Conservation (phyloP, 2,329 filamentous ascomycete species). For the Aspergillus sp. region DNA sequence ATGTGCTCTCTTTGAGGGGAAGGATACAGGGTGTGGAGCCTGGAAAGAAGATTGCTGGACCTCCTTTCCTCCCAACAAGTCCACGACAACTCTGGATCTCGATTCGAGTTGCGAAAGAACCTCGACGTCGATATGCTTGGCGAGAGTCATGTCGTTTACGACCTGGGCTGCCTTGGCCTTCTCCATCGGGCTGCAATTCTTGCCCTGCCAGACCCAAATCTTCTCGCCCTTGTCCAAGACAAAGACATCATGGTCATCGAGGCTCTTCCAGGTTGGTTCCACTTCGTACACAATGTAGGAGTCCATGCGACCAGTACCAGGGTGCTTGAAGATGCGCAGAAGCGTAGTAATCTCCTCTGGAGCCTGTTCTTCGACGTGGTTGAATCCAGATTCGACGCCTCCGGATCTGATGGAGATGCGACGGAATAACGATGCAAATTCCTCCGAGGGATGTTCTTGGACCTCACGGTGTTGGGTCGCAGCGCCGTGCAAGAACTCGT, state of each 20-base stretch:
- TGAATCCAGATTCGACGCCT: slow-evolving; percentile 59
- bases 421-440: slow-evolving; percentile 59
- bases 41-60: slow-evolving; percentile 39
- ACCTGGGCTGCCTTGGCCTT: slow-evolving; percentile 65
- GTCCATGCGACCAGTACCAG: slow-evolving; percentile 42
- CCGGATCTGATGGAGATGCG: slow-evolving; percentile 56
- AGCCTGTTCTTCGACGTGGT: slow-evolving; percentile 53
- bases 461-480: slow-evolving; percentile 64
- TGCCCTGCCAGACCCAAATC: slow-evolving; percentile 68
- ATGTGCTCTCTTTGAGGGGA: slow-evolving; percentile 27
- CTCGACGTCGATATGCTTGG: slow-evolving; percentile 61
- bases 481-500: slow-evolving; percentile 59
- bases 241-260: slow-evolving; percentile 65
- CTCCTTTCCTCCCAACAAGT: slow-evolving; percentile 50
- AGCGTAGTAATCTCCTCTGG: slow-evolving; percentile 47
- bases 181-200: slow-evolving; percentile 62
- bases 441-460: slow-evolving; percentile 54
- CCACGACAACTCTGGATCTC: slow-evolving; percentile 48
- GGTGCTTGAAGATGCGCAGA: slow-evolving; percentile 60
- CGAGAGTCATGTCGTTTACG: slow-evolving; percentile 53
- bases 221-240: slow-evolving; percentile 59
- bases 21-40: slow-evolving; percentile 31
- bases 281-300: slow-evolving; percentile 61
- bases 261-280: slow-evolving; percentile 55
- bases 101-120: slow-evolving; percentile 58